Evolutionary conservation across 2,329 filamentous ascomycete species (phyloP).

Genomic region (Emmonsiellopsis sp.): DNA sequence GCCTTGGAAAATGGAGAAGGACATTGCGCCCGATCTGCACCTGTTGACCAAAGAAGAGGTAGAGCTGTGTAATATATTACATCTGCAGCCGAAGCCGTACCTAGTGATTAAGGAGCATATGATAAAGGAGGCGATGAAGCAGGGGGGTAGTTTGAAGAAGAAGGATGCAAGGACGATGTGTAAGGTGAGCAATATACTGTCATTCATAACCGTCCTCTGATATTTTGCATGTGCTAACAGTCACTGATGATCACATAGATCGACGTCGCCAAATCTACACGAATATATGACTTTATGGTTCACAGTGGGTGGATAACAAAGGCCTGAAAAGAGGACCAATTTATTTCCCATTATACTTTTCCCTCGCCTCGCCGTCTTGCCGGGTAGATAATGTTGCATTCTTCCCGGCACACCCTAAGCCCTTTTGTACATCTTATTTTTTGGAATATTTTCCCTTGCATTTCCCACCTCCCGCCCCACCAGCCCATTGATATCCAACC

Average conservation of each 20-base stretch:
- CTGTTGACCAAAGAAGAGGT: constrained; percentile 75
- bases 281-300: constrained; percentile 91
- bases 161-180: constrained; percentile 86
- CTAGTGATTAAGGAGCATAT: constrained; percentile 87
- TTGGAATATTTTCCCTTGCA: too few relatives aligned
- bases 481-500: too few relatives aligned
- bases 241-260: constrained; percentile 40
- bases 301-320: constrained; percentile 87
- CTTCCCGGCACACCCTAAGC: too few relatives aligned
- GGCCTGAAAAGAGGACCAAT: constrained; percentile 39
- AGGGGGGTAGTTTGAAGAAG: constrained; percentile 82
- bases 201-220: not conserved
- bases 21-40: constrained; percentile 69
- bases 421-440: too few relatives aligned
- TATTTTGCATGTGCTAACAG: constrained; percentile 2
- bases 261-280: constrained; percentile 72
- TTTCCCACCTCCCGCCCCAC: too few relatives aligned
- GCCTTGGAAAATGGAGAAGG: constrained; percentile 57
- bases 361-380: not conserved
- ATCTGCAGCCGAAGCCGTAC: constrained; percentile 89
- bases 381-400: too few relatives aligned
- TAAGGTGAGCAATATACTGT: constrained; percentile 31
- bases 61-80: constrained; percentile 74
- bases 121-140: constrained; percentile 82
- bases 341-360: not conserved